Percentiles rank a stretch among this genome's conserved stretches.
Evolutionary conservation across 768 basidiomycete genomes (phyloP).

Genomic region (Filobasidium wieringae): DNA sequence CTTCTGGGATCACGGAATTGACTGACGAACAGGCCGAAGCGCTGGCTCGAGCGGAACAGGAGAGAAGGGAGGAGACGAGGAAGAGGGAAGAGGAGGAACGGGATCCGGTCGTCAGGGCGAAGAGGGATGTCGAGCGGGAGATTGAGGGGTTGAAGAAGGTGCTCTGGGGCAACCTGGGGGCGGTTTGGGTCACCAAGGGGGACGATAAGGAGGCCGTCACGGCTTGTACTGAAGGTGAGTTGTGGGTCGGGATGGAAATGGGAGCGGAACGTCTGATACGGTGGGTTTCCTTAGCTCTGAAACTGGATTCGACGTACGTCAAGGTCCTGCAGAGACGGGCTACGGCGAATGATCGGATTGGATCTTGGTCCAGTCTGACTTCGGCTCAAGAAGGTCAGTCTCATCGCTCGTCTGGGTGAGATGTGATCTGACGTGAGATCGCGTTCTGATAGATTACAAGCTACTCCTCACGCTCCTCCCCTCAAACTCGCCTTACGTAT

Average conservation of each 20-base stretch:
- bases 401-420: too few species aligned
- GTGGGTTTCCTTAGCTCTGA: slow-evolving; percentile 49
- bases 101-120: slow-evolving; percentile 16
- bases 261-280: neutral
- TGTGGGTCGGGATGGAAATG: slow-evolving; percentile 11
- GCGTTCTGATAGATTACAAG: slow-evolving; percentile 53
- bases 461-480: slow-evolving; percentile 56
- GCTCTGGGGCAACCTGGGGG: slow-evolving; percentile 75
- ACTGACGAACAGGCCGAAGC: slow-evolving; percentile 33
- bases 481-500: slow-evolving; percentile 45
- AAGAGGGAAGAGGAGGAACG: slow-evolving; percentile 17
- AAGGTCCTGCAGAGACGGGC: slow-evolving; percentile 88
- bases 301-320: slow-evolving; percentile 69
- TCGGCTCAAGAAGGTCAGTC: slow-evolving; percentile 69
- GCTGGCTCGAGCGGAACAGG: slow-evolving; percentile 17
- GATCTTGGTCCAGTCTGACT: slow-evolving; percentile 70
- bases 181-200: slow-evolving; percentile 65
- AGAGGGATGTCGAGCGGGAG: slow-evolving; percentile 42
- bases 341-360: slow-evolving; percentile 63
- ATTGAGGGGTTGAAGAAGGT: slow-evolving; percentile 56
- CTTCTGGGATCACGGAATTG: slow-evolving; percentile 27
- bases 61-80: slow-evolving; percentile 2
- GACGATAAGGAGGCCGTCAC: slow-evolving; percentile 68
- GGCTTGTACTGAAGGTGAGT: slow-evolving; percentile 62
- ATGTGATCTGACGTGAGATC: neutral